Base-by-base conservation (phyloP, 257 asterid species). In the Pogostemon cablin region DNA sequence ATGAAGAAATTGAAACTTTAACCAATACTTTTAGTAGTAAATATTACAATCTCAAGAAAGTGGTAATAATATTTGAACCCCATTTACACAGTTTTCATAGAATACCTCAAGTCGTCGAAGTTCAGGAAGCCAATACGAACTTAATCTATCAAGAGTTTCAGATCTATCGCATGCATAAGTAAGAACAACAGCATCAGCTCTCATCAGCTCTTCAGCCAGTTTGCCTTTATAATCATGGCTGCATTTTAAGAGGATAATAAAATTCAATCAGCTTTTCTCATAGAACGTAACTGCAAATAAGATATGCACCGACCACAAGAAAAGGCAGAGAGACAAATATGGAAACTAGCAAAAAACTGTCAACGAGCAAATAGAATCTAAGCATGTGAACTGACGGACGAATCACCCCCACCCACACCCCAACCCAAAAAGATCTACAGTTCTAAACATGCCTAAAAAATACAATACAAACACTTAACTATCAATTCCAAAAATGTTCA, bases 71-170 rank as follows among this genome's bases (percentile, higher is more conserved):
- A 75, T 46, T 78, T 60, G 65, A 79, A 59, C 48, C 11, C 39
- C 40, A 49, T 62, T 55, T 67, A 72, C 7, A 50, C 6, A 67
- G 65, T 54, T 69, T 65, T 46, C 46, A 49, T 75, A 55, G 68
- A 78, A 73, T 72, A 93, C 98, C 97, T 95, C 98, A 57, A 92
- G 71, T 52, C 89, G 81, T 44, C 95, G 85, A 77, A 95, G 97
- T 78, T 95, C 98, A 53, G 98, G 98, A 69, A 95, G 96, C 99
- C 99, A 95, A 72, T 85, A 88, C n/a, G 95, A 83, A 80, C 99
- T 91, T 81, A 95, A 83, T 65, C 95, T 83, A 46, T 95, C 95
- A 48, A 95, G 90, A 32, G 99, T 95, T 35, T 85, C 91, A 40
- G 95, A 96, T 78, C 83, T 92, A 81, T 91, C 90, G 57, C 99